phyloP scores from a whole-genome alignment of 129 eudicot species.

The Flaveria brownii region DNA sequence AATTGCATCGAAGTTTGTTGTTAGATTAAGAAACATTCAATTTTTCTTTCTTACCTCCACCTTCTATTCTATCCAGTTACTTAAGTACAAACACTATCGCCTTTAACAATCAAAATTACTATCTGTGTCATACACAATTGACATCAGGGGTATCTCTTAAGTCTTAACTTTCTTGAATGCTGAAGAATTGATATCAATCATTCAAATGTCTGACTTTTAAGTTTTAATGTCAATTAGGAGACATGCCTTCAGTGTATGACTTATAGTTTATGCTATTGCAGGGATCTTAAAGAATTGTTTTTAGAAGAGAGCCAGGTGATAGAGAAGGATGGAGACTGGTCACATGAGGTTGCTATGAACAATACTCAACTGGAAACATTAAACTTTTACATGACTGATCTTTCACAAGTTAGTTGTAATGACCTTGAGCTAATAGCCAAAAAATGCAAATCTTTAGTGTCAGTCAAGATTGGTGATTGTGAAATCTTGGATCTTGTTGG shows the following conservation, averaged over 20 bases:
- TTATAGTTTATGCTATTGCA: conserved; percentile 27
- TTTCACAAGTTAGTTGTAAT: conserved; percentile 33
- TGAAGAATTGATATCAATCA: not conserved
- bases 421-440: conserved; percentile 75
- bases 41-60: not conserved
- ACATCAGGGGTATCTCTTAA: not conserved
- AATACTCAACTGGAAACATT: conserved; percentile 63
- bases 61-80: no score
- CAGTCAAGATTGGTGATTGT: conserved; percentile 65
- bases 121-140: not conserved
- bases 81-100: no score
- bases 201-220: not conserved
- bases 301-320: conserved; percentile 64
- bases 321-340: conserved; percentile 67
- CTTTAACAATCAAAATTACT: no score
- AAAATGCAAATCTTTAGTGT: conserved; percentile 52
- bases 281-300: conserved; percentile 60
- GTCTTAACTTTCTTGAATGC: not conserved
- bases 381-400: conserved; percentile 78
- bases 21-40: not conserved
- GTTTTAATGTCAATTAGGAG: not conserved
- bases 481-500: conserved; percentile 57
- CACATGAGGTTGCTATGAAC: conserved; percentile 70
- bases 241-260: not conserved
- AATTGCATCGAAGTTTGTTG: not conserved